Evolutionary conservation across 2,329 filamentous ascomycete genomes (phyloP), one percentile per base, ranked within the genome.

Genomic region (Cryphonectria parasitica): DNA sequence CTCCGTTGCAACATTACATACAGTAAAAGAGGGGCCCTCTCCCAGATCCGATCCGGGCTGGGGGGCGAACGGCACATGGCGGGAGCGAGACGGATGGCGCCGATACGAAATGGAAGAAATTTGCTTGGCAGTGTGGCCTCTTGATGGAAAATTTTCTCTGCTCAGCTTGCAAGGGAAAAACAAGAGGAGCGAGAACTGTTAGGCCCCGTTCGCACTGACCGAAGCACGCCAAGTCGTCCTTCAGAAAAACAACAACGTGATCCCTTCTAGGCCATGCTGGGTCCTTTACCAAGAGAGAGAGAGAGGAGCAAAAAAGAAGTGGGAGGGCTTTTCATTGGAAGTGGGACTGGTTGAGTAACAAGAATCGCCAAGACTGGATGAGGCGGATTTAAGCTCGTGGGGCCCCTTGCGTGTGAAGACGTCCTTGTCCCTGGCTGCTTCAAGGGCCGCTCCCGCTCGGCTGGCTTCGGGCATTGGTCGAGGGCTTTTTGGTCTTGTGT

Each of bases 321-420:
- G 64, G 54, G 69, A 64, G 25, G 69, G 43, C 58, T 58, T 34
- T 58, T 58, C 58, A 36, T 66, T 36, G 1, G 2, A n/a, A 28
- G 70, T 69, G 70, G 70, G 34, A 58, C 63, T 67, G 45, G 63
- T 71, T 69, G 39, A 45, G 67, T 71, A 71, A 71, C 54, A 60
- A 56, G n/a, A 71, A 71, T 17, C 19, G 11, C 1, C 39, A 31
- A 64, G 69, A 71, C 69, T 71, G 67, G 70, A 64, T 49, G 67
- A 22, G 45, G 34, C 63, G 45, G n/a, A 43, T 58, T 71, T 69
- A 69, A 66, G 69, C 69, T 71, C 60, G 66, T 71, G 69, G 69
- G 60, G 64, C n/a, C 8, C 11, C 2, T 39, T 49, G 1, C 19
- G 39, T 58, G 39, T 61, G 61, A 61, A 61, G 19, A 22, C 34